These are phyloP conservation scores for Rhizodiscina lignyota DNA, from an alignment of 495 filamentous ascomycete species.

Conservation along the genomic window DNA sequence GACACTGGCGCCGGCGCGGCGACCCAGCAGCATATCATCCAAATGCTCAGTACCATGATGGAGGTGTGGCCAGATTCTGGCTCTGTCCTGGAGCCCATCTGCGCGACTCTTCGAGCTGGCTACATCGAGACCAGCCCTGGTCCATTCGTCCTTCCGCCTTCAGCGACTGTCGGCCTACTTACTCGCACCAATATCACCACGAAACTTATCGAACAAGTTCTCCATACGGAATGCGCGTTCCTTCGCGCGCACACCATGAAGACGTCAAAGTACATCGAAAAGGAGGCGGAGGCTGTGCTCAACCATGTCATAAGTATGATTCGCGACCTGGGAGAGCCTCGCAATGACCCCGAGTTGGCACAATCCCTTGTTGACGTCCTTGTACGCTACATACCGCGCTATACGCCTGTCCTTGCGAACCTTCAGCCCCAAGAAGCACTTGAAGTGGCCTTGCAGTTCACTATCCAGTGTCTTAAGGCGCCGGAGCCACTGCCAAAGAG, in stretches of 20 bases:
- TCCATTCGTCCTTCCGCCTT: conserved; percentile 58
- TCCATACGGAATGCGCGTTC: not conserved
- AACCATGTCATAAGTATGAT: not conserved
- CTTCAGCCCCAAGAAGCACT: not conserved
- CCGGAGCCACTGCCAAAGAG: not conserved
- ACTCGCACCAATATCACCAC: conserved; percentile 33
- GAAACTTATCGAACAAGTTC: not conserved
- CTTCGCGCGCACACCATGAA: not conserved
- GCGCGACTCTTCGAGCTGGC: conserved; percentile 58
- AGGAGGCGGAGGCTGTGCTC: not conserved
- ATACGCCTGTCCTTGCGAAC: not conserved
- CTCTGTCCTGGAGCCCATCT: conserved; percentile 60
- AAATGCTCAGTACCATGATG: not conserved
- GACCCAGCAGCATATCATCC: not conserved
- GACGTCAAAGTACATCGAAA: not conserved
- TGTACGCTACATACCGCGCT: not conserved
- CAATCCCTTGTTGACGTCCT: not conserved
- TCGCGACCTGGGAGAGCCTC: not conserved
- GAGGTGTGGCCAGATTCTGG: conserved; percentile 10
- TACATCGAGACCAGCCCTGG: conserved; percentile 65
- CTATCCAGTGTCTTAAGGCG: not conserved
- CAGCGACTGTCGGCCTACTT: conserved; percentile 55
- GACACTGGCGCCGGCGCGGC: not conserved
- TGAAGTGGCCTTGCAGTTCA: not conserved
- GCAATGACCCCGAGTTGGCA: not conserved